Conservation (phyloP, 129 eudicot species). For the Helianthus annuus region HanXRQr2.0-SUNRISE NC_035447.2:62900445-62900944, state of each 20-base stretch:
- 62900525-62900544: slow-evolving; percentile 44
- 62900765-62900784: slow-evolving; percentile 48
- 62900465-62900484: slow-evolving; percentile 26
- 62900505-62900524: slow-evolving; percentile 36
- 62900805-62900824: slow-evolving; percentile 31
- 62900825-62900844: slow-evolving; percentile 60
- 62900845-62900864: slow-evolving; percentile 96
- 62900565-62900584: slow-evolving; percentile 64
- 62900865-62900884: slow-evolving; percentile 77
- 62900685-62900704: slow-evolving; percentile 79
- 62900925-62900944: not conserved
- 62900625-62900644: slow-evolving; percentile 70
- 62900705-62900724: slow-evolving; percentile 79
- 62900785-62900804: slow-evolving; percentile 91
- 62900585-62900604: slow-evolving; percentile 88
- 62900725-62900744: slow-evolving; percentile 55
- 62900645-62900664: slow-evolving; percentile 69
- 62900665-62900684: slow-evolving; percentile 64
- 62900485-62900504: slow-evolving; percentile 51
- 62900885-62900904: slow-evolving; percentile 68
- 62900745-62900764: slow-evolving; percentile 65
- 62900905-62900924: slow-evolving; percentile 28
- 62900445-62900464: slow-evolving; percentile 13
- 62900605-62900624: slow-evolving; percentile 84
- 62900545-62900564: slow-evolving; percentile 64